Evolutionary conservation across 306 rosid genomes (phyloP), one percentile per base, ranked within the genome.

Genomic region (Vigna hirtella): DNA sequence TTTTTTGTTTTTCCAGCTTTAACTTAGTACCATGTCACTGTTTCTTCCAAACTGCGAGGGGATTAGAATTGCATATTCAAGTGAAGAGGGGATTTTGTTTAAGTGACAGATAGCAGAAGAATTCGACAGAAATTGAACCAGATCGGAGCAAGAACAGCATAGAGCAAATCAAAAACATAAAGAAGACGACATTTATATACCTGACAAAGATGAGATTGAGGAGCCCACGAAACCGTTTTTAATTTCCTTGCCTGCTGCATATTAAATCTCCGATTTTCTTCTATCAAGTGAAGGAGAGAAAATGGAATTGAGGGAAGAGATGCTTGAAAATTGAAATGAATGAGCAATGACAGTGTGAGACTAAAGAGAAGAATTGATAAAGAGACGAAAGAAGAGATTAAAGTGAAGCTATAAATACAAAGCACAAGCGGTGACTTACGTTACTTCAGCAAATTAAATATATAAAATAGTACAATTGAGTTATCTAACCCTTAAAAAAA

Each of bases 201-300:
- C 97, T 91, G 97, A 90, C 91, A 83, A 82, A 91, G 92, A 83
- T 79, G 65, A 72, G 83, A 74, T 80, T 81, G 88, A 68, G 83
- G 68, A 86, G 95, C 92, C 97, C 97, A 91, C 68, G 97, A 88
- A 70, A 93, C 89, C 64, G 83, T 48, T 40, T 76, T 85, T 15
- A 86, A 84, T 84, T 84, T 90, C 86, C 93, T 91, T 82, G 90
- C 67, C 73, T 90, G 91, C 97, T 91, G 88, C 98, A 85, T 85
- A 26, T 26, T 26, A 26, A 26, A 70, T 88, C 85, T 84, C 90
- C 88, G 77, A 74, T 72, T 75, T 74, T 58, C 69, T 24, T 15
- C 74, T 68, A n/a, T 28, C 70, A 15, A 66, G 43, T 38, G 11
- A 43, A 43, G 13, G 28, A 48, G 15, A 9, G 69, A 48, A 75